phyloP scores from a whole-genome alignment of 2,329 filamentous ascomycete genomes.

The Erysiphe pulchra region DNA sequence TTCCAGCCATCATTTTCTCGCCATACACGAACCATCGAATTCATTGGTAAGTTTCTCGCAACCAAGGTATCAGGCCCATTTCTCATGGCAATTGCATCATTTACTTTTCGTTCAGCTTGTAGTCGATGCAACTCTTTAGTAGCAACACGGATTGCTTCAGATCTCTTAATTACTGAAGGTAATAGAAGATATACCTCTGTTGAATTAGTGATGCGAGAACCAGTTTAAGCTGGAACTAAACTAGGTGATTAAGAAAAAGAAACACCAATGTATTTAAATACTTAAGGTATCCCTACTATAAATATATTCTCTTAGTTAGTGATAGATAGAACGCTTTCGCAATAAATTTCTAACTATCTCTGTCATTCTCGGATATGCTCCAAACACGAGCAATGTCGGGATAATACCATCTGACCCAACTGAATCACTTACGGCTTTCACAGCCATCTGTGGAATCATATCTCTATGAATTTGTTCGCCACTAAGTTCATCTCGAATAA shows the following conservation, averaged over 20 bases:
- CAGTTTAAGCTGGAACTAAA: no score
- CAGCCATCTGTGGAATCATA: neutral
- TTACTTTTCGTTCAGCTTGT: neutral
- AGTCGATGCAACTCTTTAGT: conserved; percentile 1
- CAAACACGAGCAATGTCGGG: conserved; percentile 1
- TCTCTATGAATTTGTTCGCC: no score
- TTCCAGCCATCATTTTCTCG: neutral
- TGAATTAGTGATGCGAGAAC: no score
- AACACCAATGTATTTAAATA: no score
- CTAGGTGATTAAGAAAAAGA: no score
- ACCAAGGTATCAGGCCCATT: neutral
- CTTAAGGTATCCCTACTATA: no score
- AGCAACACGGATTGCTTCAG: conserved; percentile 2
- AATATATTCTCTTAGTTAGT: no score
- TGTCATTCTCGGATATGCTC: neutral
- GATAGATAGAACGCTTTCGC: no score
- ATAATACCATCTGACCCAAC: neutral
- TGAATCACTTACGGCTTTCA: neutral
- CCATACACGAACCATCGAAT: neutral
- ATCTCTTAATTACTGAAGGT: neutral
- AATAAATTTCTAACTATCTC: no score
- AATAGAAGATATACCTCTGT: neutral
- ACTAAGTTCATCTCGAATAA: neutral
- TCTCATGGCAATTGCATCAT: neutral
- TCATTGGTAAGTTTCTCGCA: neutral